Evolutionary conservation across 345 rosid species (phyloP).

Genomic region (Murraya paniculata): DNA sequence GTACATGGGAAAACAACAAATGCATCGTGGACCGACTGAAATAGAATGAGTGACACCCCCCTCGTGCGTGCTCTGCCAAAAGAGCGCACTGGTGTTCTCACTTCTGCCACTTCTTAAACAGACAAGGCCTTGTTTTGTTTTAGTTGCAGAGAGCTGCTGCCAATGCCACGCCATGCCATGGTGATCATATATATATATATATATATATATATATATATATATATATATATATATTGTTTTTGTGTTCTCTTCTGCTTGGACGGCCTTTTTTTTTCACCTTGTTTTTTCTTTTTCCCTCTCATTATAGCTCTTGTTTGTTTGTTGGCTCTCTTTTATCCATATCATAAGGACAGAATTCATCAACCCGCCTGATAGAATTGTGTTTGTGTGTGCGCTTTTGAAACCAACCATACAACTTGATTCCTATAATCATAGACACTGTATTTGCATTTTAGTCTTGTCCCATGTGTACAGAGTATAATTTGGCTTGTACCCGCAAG

Average conservation of each 20-base stretch:
- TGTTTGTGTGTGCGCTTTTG: background rate
- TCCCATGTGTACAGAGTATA: background rate
- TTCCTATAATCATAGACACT: background rate
- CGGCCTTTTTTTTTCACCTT: background rate
- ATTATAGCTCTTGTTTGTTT: constrained; percentile 11
- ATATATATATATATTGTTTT: too few relatives aligned
- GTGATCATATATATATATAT: background rate
- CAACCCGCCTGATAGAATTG: background rate
- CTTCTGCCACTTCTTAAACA: constrained; percentile 10
- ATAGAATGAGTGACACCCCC: background rate
- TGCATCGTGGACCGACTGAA: background rate
- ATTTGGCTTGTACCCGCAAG: too few relatives aligned
- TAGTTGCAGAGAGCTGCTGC: constrained; percentile 4
- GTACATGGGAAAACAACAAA: constrained; percentile 3
- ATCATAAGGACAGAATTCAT: background rate
- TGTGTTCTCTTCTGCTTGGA: background rate
- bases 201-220: too few relatives aligned
- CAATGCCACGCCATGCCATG: background rate
- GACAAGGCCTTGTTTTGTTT: constrained; percentile 19
- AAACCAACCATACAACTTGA: background rate
- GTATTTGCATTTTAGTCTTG: background rate
- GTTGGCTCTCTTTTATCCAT: constrained; percentile 4
- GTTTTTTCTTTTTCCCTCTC: background rate
- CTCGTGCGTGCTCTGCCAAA: constrained; percentile 20
- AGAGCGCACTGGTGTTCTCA: background rate